Base-by-base conservation (phyloP, 2,329 filamentous ascomycete genomes). In the Talaromyces atroroseus region DNA sequence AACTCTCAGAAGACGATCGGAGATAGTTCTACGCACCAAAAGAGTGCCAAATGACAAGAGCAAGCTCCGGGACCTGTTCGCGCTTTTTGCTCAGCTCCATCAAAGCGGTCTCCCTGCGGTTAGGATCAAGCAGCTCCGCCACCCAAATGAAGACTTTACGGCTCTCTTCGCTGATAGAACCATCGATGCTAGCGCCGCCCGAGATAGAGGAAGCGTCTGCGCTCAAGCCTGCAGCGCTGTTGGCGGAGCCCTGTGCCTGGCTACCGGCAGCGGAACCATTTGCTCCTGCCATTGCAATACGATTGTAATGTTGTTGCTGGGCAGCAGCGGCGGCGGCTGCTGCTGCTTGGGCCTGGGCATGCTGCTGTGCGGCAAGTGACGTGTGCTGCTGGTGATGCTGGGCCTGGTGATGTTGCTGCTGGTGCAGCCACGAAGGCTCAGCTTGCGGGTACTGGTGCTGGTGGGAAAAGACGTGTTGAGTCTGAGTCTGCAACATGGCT, bases 71-170 rank as follows among this genome's bases (percentile, higher is more conserved):
- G 16, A 99, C 94, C 74, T 97, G 94, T 75, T 99, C 94, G 57
- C 94, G 82, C 82, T 99, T 99, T 80, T 99, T 99, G 77, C 92
- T 97, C 52, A 99, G 81, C 74, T 99, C 94, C 68, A 99, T 81
- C 54, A 99, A 80, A 50, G 94, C 94, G 4, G 90, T 87, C 77
- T 97, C 94, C 61, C 94, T 84, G 26, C 91, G 92, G 65, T 82
- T 85, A 62, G 92, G 89, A 71, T 91, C 92, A 69, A 97, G 82
- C 57, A 96, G 81, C 71, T 96, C 92, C 54, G 92, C 90, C 61
- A 96, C 94, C 80, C 90, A 96, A 61, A 86, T 86, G 74, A 96
- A 84, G n/a, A 95, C 94, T 62, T 92, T 85, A 64, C 90, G 83
- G 73, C 96, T 96, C 70, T 96, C 92, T 70, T 96, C 92, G 18